phyloP scores from a whole-genome alignment of 2,329 filamentous ascomycete species.

The Fusarium compactum region DNA sequence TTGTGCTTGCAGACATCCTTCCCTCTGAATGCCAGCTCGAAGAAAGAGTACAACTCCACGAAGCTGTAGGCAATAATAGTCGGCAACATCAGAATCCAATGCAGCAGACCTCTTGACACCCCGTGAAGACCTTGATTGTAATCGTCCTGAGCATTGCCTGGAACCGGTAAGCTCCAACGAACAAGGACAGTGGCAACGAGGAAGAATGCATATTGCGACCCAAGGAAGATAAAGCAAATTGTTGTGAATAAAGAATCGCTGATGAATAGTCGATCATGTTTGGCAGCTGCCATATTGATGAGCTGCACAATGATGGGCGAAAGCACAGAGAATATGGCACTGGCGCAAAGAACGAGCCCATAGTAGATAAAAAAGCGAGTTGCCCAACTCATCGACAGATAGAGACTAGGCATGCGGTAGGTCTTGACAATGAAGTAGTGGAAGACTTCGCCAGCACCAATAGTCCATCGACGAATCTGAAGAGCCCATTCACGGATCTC shows the following conservation, averaged over 20 bases:
- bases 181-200: constrained; percentile 21
- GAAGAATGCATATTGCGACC: constrained; percentile 22
- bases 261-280: constrained; percentile 21
- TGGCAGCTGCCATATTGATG: constrained; percentile 8
- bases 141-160: not conserved
- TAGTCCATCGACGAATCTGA: constrained; percentile 36
- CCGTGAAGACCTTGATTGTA: constrained; percentile 19
- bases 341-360: constrained; percentile 30
- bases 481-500: constrained; percentile 36
- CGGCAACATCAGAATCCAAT: constrained; percentile 35
- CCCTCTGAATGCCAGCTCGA: constrained; percentile 29
- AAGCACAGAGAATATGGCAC: constrained; percentile 25
- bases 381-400: constrained; percentile 29
- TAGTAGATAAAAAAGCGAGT: constrained; percentile 34
- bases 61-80: constrained; percentile 35
- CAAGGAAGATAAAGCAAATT: constrained; percentile 26
- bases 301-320: constrained; percentile 29
- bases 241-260: constrained; percentile 13
- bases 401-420: constrained; percentile 26
- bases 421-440: constrained; percentile 41
- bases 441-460: constrained; percentile 37
- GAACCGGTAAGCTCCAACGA: constrained; percentile 20
- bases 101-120: constrained; percentile 13
- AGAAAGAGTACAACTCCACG: constrained; percentile 36
- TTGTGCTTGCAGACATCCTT: constrained; percentile 34